Conservation (phyloP, 2,329 filamentous ascomycete genomes). For the Sporothrix dimorphospora region DNA sequence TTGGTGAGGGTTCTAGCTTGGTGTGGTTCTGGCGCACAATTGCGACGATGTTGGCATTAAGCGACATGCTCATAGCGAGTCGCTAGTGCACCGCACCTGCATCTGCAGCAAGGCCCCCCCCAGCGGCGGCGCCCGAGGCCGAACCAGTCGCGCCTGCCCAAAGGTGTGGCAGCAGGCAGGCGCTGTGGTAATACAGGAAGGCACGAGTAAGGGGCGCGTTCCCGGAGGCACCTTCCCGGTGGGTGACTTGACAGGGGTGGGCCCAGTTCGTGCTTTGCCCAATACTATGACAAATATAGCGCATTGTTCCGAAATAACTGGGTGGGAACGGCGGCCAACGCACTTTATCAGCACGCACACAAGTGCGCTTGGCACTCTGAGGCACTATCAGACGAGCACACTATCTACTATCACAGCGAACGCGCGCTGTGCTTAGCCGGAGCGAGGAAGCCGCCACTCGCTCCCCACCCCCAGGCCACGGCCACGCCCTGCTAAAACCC, state of each 20-base stretch:
- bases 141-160: not conserved
- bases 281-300: constrained; percentile 29
- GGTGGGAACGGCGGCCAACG: constrained; percentile 6
- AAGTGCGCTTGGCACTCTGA: constrained; percentile 6
- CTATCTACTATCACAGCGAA: not conserved
- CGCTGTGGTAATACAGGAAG: not conserved
- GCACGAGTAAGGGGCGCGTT: constrained; percentile 5
- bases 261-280: not conserved
- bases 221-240: constrained; percentile 9
- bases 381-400: not conserved
- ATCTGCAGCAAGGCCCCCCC: constrained; percentile 2
- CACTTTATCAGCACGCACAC: constrained; percentile 17
- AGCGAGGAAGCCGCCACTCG: constrained; percentile 21
- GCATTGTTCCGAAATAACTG: constrained; percentile 19
- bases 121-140: constrained; percentile 21
- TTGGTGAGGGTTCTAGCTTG: constrained; percentile 16
- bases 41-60: constrained; percentile 15
- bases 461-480: constrained; percentile 20
- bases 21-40: constrained; percentile 6
- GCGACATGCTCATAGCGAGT: constrained; percentile 15
- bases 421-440: constrained; percentile 19
- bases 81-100: constrained; percentile 21
- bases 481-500: constrained; percentile 17
- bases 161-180: not conserved
- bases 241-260: constrained; percentile 17